These are phyloP conservation scores for Diddensiella santjacobensis DNA, from an alignment of 805 yeast species.

Conservation along the genomic window DNA sequence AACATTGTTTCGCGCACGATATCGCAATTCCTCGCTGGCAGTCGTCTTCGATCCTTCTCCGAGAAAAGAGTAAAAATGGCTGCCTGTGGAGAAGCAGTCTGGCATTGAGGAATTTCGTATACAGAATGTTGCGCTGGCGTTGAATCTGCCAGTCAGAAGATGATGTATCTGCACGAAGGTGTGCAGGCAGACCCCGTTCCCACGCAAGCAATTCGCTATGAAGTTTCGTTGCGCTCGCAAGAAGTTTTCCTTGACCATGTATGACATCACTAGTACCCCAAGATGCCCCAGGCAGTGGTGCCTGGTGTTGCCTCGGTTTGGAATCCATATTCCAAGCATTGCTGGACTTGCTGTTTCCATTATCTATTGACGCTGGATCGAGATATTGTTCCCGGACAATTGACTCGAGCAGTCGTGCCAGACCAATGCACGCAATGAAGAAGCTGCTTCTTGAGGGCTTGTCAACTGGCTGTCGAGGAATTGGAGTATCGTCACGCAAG, in stretches of 20 bases:
- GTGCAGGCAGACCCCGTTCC: neutral
- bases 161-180: conserved; percentile 1
- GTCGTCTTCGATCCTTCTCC: conserved; percentile 3
- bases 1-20: conserved; percentile 2
- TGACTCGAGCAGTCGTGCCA: conserved; percentile 1
- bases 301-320: neutral
- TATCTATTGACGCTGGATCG: conserved; percentile 1
- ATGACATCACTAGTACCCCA: conserved; percentile 1
- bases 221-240: conserved; percentile 1
- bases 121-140: conserved; percentile 3
- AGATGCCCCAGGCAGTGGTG: conserved; percentile 5
- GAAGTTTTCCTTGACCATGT: conserved; percentile 1
- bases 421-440: conserved; percentile 4
- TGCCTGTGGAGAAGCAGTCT: conserved; percentile 6
- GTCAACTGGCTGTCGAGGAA: conserved; percentile 1
- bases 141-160: conserved; percentile 1
- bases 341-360: neutral
- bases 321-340: neutral
- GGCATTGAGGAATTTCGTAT: conserved; percentile 5
- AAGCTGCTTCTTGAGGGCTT: conserved; percentile 6
- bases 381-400: conserved; percentile 6
- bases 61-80: conserved; percentile 3
- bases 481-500: conserved; percentile 12
- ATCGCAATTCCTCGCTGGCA: conserved; percentile 4
- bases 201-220: conserved; percentile 3